A percentile compares a stretch with the other conserved stretches of the same genome.
These are phyloP conservation scores for Neurospora sp. DNA, from an alignment of 2,329 filamentous ascomycete genomes.

Conservation along the genomic window DNA sequence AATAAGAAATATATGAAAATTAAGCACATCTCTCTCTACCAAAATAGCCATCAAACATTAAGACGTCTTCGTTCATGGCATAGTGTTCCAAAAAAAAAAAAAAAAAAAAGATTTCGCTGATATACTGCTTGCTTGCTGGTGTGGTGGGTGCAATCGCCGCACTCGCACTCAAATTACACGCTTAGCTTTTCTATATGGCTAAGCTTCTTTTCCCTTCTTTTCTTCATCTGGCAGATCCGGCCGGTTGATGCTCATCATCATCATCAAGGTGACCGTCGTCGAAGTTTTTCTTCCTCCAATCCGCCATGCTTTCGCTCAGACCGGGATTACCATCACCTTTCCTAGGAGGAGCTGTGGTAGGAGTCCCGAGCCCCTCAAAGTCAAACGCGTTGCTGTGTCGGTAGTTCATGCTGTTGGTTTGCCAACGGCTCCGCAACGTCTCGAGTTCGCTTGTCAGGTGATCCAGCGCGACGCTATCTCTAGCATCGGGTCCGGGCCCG, in stretches of 20 bases:
- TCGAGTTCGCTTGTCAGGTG: slow-evolving; percentile 89
- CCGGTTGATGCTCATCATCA: slow-evolving; percentile 2
- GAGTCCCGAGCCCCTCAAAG: slow-evolving; percentile 46
- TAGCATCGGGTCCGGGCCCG: slow-evolving; percentile 44
- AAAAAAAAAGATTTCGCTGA: not conserved
- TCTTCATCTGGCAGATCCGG: not conserved
- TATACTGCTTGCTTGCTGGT: not conserved
- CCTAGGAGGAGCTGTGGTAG: slow-evolving; percentile 6
- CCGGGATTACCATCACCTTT: slow-evolving; percentile 33
- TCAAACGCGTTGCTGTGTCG: slow-evolving; percentile 84
- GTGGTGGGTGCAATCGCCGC: not conserved
- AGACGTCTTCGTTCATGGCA: slow-evolving; percentile 25
- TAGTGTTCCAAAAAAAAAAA: not conserved
- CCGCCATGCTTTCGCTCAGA: slow-evolving; percentile 63
- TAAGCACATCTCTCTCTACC: not conserved
- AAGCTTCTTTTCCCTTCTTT: not conserved
- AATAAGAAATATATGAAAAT: not conserved
- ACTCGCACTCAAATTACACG: not conserved
- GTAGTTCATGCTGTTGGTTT: slow-evolving; percentile 91
- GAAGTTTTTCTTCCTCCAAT: slow-evolving; percentile 65
- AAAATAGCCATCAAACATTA: not conserved
- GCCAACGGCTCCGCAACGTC: slow-evolving; percentile 83
- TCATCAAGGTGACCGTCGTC: slow-evolving; percentile 34
- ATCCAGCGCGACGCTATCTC: slow-evolving; percentile 66
- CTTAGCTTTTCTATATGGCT: not conserved